A percentile compares a stretch with the other conserved stretches of the same genome.
phyloP scores from a whole-genome alignment of 2,329 filamentous ascomycete species.

The Ceratocystis lukuohia region DNA sequence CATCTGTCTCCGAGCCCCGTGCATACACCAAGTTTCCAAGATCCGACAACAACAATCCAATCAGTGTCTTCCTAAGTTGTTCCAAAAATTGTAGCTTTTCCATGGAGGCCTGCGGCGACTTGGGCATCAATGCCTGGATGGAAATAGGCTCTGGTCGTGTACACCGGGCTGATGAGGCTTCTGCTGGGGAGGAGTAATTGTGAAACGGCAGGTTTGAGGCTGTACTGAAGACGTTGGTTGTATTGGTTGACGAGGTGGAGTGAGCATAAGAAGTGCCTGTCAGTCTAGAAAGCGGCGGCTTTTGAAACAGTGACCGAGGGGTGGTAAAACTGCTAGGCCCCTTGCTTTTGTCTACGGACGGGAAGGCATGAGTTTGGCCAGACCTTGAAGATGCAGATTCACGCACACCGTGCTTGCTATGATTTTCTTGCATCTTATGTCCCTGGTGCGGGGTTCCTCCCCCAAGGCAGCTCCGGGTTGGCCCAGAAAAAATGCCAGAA shows the following conservation, averaged over 20 bases:
- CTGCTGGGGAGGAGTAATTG: conserved; percentile 33
- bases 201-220: conserved; percentile 34
- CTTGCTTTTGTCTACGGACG: not conserved
- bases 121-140: conserved; percentile 52
- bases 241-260: conserved; percentile 45
- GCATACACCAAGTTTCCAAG: conserved; percentile 74
- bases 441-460: not conserved
- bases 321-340: conserved; percentile 30
- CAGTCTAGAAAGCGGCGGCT: conserved; percentile 46
- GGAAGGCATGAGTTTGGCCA: not conserved
- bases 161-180: conserved; percentile 35
- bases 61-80: conserved; percentile 65
- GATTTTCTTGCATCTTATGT: conserved; percentile 43
- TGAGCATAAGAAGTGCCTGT: conserved; percentile 45
- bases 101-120: conserved; percentile 38
- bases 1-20: conserved; percentile 84
- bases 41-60: conserved; percentile 76
- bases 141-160: conserved; percentile 55
- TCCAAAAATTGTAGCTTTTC: conserved; percentile 68
- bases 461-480: conserved; percentile 28
- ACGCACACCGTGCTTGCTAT: conserved; percentile 26
- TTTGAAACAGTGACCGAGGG: conserved; percentile 81
- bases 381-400: not conserved
- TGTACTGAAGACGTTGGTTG: conserved; percentile 42
- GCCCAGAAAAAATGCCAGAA: conserved; percentile 42